Evolutionary conservation across 306 rosid species (phyloP).

Genomic region (Cucurbita moschata): DNA sequence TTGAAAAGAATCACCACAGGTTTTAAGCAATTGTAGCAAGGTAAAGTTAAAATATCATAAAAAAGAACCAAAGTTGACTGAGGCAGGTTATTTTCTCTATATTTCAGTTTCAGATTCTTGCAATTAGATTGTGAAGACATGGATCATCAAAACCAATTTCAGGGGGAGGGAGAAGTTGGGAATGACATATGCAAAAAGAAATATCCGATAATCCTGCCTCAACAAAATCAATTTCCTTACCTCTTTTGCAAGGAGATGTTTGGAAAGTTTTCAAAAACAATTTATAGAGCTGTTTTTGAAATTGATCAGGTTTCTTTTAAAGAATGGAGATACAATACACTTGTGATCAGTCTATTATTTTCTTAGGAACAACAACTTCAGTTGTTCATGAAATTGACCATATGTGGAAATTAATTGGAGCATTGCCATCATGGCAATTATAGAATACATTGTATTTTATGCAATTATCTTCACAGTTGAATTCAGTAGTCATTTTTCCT

Average conservation of each 20-base stretch:
- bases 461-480: background rate
- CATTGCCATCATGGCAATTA: background rate
- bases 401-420: background rate
- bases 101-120: background rate
- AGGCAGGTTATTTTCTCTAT: background rate
- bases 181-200: background rate
- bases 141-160: background rate
- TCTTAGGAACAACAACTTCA: background rate
- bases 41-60: background rate
- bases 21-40: slow-evolving; percentile 8
- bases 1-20: slow-evolving; percentile 56
- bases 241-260: background rate
- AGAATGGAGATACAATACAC: background rate
- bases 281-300: background rate
- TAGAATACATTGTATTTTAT: background rate
- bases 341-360: background rate
- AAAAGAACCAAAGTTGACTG: background rate
- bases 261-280: background rate
- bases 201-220: background rate
- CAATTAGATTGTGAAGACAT: background rate
- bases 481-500: background rate
- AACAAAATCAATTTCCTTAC: background rate
- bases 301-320: background rate
- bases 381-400: background rate
- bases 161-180: background rate